Conservation (phyloP, 768 basidiomycete genomes). For the Mycena sanguinolenta region DNA sequence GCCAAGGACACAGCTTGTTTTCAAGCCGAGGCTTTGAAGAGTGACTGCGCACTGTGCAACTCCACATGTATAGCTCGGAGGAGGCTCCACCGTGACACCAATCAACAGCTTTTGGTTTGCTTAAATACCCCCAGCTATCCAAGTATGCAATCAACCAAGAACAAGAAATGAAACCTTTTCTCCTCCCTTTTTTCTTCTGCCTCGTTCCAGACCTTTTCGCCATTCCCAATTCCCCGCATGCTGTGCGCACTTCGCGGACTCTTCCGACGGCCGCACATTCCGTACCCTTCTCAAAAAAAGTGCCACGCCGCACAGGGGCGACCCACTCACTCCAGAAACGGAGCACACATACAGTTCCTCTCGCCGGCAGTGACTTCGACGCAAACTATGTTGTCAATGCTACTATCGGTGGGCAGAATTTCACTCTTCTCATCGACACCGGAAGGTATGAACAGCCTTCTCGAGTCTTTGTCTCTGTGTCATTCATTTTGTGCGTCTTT, state of each 20-base stretch:
- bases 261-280: neutral
- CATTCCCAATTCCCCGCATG: neutral
- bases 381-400: conserved; percentile 10
- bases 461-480: neutral
- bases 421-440: conserved; percentile 35
- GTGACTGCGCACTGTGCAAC: no score
- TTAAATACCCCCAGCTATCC: no score
- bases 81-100: no score
- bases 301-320: conserved; percentile 1
- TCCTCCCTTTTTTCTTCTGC: neutral
- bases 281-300: conserved; percentile 4
- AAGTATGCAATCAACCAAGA: no score
- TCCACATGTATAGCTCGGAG: no score
- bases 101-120: no score
- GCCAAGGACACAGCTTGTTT: no score
- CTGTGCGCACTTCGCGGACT: neutral
- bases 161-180: no score
- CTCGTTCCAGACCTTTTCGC: neutral
- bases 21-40: no score
- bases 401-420: conserved; percentile 32
- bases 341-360: neutral
- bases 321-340: neutral
- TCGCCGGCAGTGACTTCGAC: neutral
- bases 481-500: neutral
- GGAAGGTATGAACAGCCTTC: conserved; percentile 24